phyloP scores from a whole-genome alignment of 345 rosid genomes.

The Melaleuca alternifolia region DNA sequence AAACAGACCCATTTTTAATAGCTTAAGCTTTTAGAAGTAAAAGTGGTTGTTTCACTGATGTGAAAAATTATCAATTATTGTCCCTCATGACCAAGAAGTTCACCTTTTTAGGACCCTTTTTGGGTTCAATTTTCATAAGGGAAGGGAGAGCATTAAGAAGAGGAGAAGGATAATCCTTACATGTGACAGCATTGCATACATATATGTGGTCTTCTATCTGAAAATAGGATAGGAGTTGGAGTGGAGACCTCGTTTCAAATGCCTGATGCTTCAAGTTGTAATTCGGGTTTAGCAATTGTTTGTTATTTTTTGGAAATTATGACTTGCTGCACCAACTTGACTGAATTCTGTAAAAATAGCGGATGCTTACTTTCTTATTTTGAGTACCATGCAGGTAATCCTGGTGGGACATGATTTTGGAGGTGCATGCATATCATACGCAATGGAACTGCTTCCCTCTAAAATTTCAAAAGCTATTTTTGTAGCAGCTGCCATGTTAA shows the following conservation, averaged over 20 bases:
- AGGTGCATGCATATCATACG: conserved; percentile 79
- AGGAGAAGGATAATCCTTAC: background rate
- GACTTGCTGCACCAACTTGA: background rate
- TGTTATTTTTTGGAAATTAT: background rate
- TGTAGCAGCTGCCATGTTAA: conserved; percentile 78
- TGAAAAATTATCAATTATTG: background rate
- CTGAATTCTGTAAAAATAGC: background rate
- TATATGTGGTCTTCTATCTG: background rate
- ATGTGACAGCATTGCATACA: background rate
- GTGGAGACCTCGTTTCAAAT: background rate
- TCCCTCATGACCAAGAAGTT: background rate
- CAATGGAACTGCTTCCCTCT: conserved; percentile 75
- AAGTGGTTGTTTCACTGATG: background rate
- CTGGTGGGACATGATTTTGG: conserved; percentile 96
- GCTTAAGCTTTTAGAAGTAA: background rate
- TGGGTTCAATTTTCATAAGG: background rate
- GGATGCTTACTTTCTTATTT: background rate
- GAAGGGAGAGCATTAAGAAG: background rate
- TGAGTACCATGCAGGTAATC: conserved; percentile 49
- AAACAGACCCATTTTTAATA: background rate
- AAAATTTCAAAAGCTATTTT: conserved; percentile 69
- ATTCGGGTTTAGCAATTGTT: background rate
- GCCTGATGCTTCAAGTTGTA: background rate
- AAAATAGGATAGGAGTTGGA: background rate
- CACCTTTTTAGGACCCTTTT: background rate